phyloP scores from a whole-genome alignment of 345 rosid genomes.

The Schrenkiella parvula region DNA sequence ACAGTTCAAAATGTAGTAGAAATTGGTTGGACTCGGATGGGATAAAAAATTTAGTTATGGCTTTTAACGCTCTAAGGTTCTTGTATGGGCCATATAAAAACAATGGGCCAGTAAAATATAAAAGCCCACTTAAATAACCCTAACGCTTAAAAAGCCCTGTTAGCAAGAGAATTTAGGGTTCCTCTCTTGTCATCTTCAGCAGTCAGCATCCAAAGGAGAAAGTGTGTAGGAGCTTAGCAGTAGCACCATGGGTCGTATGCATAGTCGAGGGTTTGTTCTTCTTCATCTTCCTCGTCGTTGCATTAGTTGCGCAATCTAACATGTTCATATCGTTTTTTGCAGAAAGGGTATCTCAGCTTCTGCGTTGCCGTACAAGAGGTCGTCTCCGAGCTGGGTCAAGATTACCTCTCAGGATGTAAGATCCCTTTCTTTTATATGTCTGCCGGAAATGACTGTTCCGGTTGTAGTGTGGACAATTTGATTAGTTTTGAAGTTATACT shows the following conservation, averaged over 20 bases:
- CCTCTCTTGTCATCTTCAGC: neutral
- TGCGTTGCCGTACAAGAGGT: conserved; percentile 79
- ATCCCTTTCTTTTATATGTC: neutral
- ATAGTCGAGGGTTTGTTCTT: conserved; percentile 57
- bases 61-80: too few species aligned
- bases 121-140: conserved; percentile 12
- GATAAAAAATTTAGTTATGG: too few species aligned
- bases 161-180: conserved; percentile 2
- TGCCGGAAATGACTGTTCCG: neutral
- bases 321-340: neutral
- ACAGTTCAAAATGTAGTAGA: too few species aligned
- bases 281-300: neutral
- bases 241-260: conserved; percentile 83
- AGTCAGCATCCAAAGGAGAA: neutral
- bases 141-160: neutral
- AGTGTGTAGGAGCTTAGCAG: neutral
- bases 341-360: conserved; percentile 93
- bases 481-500: neutral
- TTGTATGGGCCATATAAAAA: neutral
- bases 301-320: neutral
- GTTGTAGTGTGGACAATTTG: neutral
- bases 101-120: neutral
- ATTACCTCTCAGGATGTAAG: conserved; percentile 52
- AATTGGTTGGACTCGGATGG: neutral
- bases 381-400: conserved; percentile 85